Conservation (phyloP, 108 stramenopile genomes). For the Cyclotella sp. region DNA sequence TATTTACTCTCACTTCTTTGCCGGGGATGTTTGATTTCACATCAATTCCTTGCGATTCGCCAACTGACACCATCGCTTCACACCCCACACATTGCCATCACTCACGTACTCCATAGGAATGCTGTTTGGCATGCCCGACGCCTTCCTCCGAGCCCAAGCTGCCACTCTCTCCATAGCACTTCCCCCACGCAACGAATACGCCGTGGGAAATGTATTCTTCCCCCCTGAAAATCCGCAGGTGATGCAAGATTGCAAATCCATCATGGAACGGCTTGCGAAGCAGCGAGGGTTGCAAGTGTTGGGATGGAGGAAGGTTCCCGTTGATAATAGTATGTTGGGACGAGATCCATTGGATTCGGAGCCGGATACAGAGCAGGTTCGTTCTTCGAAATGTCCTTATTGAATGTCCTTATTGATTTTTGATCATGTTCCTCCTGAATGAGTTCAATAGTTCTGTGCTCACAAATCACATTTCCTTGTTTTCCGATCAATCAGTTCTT, state of each 20-base stretch:
- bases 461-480: not conserved
- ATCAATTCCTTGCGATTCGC: not conserved
- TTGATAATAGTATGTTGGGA: constrained; percentile 91
- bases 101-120: constrained; percentile 59
- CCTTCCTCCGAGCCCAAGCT: constrained; percentile 91
- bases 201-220: constrained; percentile 95
- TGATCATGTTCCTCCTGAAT: not conserved
- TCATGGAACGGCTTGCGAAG: constrained; percentile 79
- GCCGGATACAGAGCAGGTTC: constrained; percentile 85
- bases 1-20: not conserved
- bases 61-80: not conserved
- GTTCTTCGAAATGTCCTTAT: constrained; percentile 1
- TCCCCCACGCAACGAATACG: constrained; percentile 87
- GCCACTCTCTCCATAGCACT: constrained; percentile 80
- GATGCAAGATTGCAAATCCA: constrained; percentile 78
- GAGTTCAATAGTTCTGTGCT: not conserved
- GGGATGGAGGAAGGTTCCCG: constrained; percentile 91
- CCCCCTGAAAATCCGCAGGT: constrained; percentile 84
- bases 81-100: not conserved
- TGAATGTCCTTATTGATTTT: not conserved
- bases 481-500: constrained; percentile 55
- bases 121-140: constrained; percentile 94
- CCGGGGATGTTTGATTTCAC: not conserved
- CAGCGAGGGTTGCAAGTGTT: constrained; percentile 82
- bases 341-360: constrained; percentile 91